A percentile compares a stretch with the other conserved stretches of the same genome.
These are phyloP conservation scores for Pseudozyma sp. DNA, from an alignment of 1,284 basidiomycete species.

Conservation along the genomic window DNA sequence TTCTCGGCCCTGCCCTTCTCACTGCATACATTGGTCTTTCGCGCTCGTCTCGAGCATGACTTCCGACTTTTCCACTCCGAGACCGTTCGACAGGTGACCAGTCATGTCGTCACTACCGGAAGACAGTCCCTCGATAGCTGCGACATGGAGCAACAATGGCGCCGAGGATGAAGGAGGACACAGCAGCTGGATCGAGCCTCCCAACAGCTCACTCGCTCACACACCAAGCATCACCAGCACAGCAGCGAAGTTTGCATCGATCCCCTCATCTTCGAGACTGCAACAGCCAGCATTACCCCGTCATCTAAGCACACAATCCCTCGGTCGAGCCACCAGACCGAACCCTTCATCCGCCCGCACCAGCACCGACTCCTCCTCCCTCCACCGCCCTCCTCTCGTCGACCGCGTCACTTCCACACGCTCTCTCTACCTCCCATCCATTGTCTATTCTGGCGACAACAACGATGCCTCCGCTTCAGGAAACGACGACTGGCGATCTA, in stretches of 20 bases:
- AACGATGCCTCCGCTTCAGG: background rate
- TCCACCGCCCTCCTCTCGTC: constrained; percentile 31
- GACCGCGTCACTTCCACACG: constrained; percentile 33
- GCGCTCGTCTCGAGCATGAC: too few relatives aligned
- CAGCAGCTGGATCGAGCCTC: constrained; percentile 30
- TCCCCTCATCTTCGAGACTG: constrained; percentile 7
- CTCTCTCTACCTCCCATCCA: constrained; percentile 34
- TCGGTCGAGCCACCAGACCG: constrained; percentile 14
- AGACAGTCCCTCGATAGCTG: constrained; percentile 6
- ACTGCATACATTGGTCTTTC: background rate
- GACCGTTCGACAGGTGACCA: constrained; percentile 1
- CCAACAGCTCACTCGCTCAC: background rate
- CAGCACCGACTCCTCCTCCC: constrained; percentile 21
- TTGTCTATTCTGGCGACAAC: constrained; percentile 20
- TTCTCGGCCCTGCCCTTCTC: background rate
- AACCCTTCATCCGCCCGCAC: constrained; percentile 18
- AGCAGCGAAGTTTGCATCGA: background rate
- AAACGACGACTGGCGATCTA: constrained; percentile 41
- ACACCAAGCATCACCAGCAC: background rate
- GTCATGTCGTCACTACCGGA: constrained; percentile 22
- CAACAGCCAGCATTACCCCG: constrained; percentile 5
- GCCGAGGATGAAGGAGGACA: constrained; percentile 30
- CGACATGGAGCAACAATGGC: background rate
- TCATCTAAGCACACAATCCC: constrained; percentile 24
- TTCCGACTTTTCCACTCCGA: background rate